These are phyloP conservation scores for Brassica incana DNA, from an alignment of 345 rosid species.

Conservation along the genomic window DNA sequence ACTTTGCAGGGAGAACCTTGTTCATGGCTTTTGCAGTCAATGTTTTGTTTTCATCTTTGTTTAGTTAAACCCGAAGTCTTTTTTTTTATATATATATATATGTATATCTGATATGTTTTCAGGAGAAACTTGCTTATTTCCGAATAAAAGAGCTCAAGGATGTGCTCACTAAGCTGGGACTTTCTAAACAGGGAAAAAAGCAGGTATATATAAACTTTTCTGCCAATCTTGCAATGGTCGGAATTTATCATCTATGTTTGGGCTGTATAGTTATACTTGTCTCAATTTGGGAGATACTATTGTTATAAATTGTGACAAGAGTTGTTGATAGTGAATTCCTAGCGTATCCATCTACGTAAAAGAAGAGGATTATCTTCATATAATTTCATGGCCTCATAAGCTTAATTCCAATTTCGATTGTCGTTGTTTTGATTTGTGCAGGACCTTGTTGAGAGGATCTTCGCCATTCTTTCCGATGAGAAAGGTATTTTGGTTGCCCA, in stretches of 20 bases:
- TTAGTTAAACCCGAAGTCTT: background rate
- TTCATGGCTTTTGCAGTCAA: background rate
- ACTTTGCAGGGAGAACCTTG: background rate
- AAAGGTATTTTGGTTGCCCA: constrained; percentile 50
- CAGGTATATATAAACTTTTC: constrained; percentile 54
- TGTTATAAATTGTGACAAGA: background rate
- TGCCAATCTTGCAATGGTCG: background rate
- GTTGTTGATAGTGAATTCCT: background rate
- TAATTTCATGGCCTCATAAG: background rate
- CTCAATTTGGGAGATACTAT: background rate
- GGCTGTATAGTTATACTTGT: background rate
- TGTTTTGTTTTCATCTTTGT: background rate
- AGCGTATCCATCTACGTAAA: background rate
- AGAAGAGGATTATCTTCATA: background rate
- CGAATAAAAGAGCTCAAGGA: constrained; percentile 95
- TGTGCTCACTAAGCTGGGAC: constrained; percentile 75
- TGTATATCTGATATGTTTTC: constrained; percentile 9
- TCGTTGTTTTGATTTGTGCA: constrained; percentile 26
- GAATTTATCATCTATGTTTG: background rate
- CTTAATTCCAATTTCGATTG: background rate
- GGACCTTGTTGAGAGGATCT: constrained; percentile 90
- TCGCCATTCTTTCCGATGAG: constrained; percentile 63
- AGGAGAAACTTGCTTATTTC: constrained; percentile 84
- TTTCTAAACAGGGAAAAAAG: constrained; percentile 95
- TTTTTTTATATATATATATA: background rate